Evolutionary conservation across 257 asterid genomes (phyloP).

Genomic region (Dorcoceras hygrometricum): DNA sequence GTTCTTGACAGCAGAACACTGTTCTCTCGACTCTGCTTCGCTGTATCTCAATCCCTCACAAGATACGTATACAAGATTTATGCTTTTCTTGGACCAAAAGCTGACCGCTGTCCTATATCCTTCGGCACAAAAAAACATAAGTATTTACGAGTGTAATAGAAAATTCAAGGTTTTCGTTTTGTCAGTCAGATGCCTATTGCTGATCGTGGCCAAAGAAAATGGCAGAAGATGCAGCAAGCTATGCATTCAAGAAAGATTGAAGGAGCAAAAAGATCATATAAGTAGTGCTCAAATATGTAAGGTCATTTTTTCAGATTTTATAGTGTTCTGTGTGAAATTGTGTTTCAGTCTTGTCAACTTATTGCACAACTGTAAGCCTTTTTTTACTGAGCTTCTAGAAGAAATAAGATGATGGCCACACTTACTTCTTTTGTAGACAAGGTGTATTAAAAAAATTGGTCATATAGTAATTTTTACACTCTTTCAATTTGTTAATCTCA

Average conservation of each 20-base stretch:
- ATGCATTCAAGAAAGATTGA: slow-evolving; percentile 27
- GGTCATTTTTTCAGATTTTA: slow-evolving; percentile 24
- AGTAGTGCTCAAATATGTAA: slow-evolving; percentile 27
- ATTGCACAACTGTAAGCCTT: background rate
- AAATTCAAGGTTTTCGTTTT: background rate
- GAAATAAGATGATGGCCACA: background rate
- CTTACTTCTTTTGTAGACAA: too few species aligned
- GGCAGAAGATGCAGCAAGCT: slow-evolving; percentile 29
- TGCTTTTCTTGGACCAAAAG: slow-evolving; percentile 27
- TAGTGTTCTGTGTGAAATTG: slow-evolving; percentile 45
- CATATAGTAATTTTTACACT: too few species aligned
- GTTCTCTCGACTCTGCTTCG: slow-evolving; percentile 2
- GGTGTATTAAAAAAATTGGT: too few species aligned
- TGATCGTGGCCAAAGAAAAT: slow-evolving; percentile 24
- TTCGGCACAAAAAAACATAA: background rate
- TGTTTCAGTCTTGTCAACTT: slow-evolving; percentile 28
- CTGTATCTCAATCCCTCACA: slow-evolving; percentile 32
- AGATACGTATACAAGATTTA: slow-evolving; percentile 39
- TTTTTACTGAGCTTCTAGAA: too few species aligned
- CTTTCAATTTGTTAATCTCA: too few species aligned
- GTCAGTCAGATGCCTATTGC: slow-evolving; percentile 1
- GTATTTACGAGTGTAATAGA: background rate
- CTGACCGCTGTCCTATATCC: background rate
- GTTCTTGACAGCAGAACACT: slow-evolving; percentile 28
- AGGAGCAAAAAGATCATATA: slow-evolving; percentile 33